Evolutionary conservation across 208 protist species (phyloP).

Genomic region (Trypanosoma scelopori): DNA sequence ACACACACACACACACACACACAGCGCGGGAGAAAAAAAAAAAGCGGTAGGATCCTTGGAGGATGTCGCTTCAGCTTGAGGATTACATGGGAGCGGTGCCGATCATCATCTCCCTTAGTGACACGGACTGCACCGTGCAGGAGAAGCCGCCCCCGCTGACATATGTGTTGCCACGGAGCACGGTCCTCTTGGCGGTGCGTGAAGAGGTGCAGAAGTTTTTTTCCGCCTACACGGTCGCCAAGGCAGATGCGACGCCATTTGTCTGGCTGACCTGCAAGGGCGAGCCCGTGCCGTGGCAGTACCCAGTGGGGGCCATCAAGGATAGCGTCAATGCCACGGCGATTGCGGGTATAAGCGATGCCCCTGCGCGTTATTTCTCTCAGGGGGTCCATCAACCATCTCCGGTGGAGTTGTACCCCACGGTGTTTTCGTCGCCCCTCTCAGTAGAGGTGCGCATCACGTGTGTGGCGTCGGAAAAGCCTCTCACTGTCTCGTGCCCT

Average conservation of each 20-base stretch:
- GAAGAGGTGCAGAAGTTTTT: slow-evolving; percentile 53
- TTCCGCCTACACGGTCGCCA: slow-evolving; percentile 36
- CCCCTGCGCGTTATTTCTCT: neutral
- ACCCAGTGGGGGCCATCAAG: slow-evolving; percentile 63
- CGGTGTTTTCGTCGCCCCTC: slow-evolving; percentile 22
- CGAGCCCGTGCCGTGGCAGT: slow-evolving; percentile 58
- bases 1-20: neutral
- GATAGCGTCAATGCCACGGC: slow-evolving; percentile 48
- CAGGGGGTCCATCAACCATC: neutral
- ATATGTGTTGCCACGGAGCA: slow-evolving; percentile 68
- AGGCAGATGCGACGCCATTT: slow-evolving; percentile 41
- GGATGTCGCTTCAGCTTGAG: slow-evolving; percentile 25
- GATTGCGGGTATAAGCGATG: slow-evolving; percentile 4
- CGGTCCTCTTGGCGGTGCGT: slow-evolving; percentile 58
- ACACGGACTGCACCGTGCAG: slow-evolving; percentile 41
- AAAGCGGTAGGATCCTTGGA: neutral
- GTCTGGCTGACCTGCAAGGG: slow-evolving; percentile 59
- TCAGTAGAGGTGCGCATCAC: slow-evolving; percentile 30
- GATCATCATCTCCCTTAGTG: slow-evolving; percentile 61
- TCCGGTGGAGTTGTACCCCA: slow-evolving; percentile 21
- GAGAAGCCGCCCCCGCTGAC: slow-evolving; percentile 42
- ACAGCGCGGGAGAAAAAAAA: neutral
- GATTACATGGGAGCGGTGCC: slow-evolving; percentile 56
- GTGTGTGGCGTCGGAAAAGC: slow-evolving; percentile 21
- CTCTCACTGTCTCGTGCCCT: slow-evolving; percentile 19